Conservation (phyloP, 148 eudicot genomes). For the Rheum nobile region DNA sequence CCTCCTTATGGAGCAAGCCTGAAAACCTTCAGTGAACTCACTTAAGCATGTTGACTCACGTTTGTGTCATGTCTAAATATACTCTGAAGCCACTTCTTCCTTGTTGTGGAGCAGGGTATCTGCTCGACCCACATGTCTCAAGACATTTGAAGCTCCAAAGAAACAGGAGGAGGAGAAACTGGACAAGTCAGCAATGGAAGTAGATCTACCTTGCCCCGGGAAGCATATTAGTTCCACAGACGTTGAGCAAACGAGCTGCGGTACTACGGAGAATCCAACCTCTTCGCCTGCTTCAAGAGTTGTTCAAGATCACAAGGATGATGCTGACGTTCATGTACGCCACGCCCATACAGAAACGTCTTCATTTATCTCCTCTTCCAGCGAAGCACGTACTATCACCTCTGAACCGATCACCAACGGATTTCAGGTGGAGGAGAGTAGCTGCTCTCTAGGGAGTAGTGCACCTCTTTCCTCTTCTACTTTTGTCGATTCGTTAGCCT, state of each 20-base stretch:
- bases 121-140: constrained; percentile 10
- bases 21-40: not conserved
- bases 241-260: not conserved
- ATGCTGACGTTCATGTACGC: not conserved
- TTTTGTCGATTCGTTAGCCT: not conserved
- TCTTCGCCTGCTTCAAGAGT: constrained; percentile 1
- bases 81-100: not conserved
- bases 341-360: not conserved
- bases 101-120: constrained; percentile 7
- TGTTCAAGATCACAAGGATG: not conserved
- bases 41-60: not conserved
- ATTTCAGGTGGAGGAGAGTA: not conserved
- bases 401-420: constrained; percentile 3
- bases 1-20: not conserved
- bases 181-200: not conserved
- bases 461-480: not conserved
- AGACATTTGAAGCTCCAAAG: constrained; percentile 4
- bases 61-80: not conserved
- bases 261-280: not conserved
- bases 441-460: not conserved
- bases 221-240: not conserved
- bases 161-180: not conserved
- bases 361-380: not conserved
- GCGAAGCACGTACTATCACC: not conserved
- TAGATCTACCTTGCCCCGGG: not conserved